Base-by-base conservation (phyloP, 306 rosid species). In the Acacia confusa region DNA sequence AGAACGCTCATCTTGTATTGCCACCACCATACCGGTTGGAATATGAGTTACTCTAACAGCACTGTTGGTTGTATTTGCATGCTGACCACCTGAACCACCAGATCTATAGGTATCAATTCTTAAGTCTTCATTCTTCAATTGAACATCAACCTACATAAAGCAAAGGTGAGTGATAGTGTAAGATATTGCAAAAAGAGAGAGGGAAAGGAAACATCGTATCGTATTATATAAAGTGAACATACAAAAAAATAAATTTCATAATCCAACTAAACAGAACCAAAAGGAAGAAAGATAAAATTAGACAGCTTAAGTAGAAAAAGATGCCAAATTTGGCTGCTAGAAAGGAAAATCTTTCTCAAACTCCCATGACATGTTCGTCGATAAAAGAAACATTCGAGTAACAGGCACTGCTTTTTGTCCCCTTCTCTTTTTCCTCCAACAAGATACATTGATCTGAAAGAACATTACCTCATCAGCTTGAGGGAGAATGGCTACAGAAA, bases 71-170 rank as follows among this genome's bases (percentile, higher is more conserved):
- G 97, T 95, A 90, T 95, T 95, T 77, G 95, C 98, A 86, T 92
- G 97, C 88, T 95, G 98, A 67, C 97, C 97, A 44, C 98, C 98
- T 25, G 97, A 85, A 76, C 98, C 98, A 75, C 98, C 97, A 34
- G 95, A 92, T 84, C 97, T 90, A 80, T 84, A 95, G 34, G 95
- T 89, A 81, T 95, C 98, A 30, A 95, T 82, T 87, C 84, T 90
- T 82, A 95, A 78, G 74, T 95, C 97, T 85, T 92, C 97, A 83
- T 89, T 92, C 79, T 87, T 92, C 93, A 95, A 78, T 83, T 89
- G 94, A 78, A 95, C 98, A 82, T 95, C 98, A 32, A 92, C 97
- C 98, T 91, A 85, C 83, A 84, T n/a, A 76, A 63, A 17, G 30
- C 85, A 75, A 50, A 78, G 15, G 75, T 8, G 48, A 43, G 79